phyloP scores from a whole-genome alignment of 176 grass and related monocot genomes.

The Aechmea fasciata region DNA sequence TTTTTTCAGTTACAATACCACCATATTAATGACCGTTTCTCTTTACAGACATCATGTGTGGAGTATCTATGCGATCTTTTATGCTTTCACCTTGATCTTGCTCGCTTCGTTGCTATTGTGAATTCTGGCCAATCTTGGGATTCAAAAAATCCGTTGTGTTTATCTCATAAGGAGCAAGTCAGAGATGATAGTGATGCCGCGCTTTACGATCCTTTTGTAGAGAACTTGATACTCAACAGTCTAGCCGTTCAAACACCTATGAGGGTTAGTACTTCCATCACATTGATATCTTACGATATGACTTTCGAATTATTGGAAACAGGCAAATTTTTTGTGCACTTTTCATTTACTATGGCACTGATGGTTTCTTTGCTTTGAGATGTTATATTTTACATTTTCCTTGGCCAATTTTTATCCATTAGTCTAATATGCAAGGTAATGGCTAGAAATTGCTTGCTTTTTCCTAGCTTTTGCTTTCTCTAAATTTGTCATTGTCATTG shows the following conservation, averaged over 20 bases:
- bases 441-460: no score
- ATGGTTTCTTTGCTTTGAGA: not conserved
- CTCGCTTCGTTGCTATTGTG: conserved; percentile 73
- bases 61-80: conserved; percentile 88
- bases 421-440: no score
- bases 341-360: not conserved
- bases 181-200: conserved; percentile 32
- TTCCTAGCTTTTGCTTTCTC: no score
- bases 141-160: conserved; percentile 56
- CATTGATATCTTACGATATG: not conserved
- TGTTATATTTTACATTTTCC: no score
- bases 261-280: conserved; percentile 34
- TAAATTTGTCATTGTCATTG: no score
- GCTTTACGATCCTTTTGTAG: conserved; percentile 78
- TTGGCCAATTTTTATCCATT: no score
- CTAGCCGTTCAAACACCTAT: conserved; percentile 85
- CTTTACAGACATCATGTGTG: conserved; percentile 62
- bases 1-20: conserved; percentile 13
- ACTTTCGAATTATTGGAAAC: not conserved
- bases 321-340: not conserved
- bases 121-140: conserved; percentile 70
- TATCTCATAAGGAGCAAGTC: conserved; percentile 55
- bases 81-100: conserved; percentile 90
- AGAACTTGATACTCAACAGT: conserved; percentile 91
- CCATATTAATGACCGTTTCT: conserved; percentile 19